Percentiles rank a stretch among this genome's conserved stretches.
Evolutionary conservation across 495 filamentous ascomycete species (phyloP).

Genomic region (Pseudoneurospora amorphoporcata): DNA sequence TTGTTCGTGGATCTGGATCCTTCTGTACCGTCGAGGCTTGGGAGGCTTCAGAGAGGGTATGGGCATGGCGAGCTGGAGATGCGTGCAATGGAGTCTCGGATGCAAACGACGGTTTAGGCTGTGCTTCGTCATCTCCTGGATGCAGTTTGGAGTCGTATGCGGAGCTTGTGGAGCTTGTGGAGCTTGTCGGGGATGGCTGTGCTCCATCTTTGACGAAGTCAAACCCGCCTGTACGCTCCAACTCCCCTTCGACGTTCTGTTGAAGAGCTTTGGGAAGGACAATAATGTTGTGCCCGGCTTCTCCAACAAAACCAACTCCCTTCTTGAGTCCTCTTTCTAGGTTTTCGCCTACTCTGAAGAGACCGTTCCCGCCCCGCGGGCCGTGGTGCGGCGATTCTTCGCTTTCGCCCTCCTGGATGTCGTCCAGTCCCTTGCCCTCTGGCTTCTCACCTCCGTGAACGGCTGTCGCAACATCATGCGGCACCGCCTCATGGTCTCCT

Average conservation of each 20-base stretch:
- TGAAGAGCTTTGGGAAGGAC: constrained; percentile 37
- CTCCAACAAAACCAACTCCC: constrained; percentile 34
- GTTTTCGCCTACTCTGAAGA: constrained; percentile 27
- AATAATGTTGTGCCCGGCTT: constrained; percentile 18
- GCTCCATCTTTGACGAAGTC: constrained; percentile 19
- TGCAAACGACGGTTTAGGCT: constrained; percentile 22
- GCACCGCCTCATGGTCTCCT: constrained; percentile 74
- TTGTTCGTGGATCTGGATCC: constrained; percentile 18
- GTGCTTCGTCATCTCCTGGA: constrained; percentile 11
- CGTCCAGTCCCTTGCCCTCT: constrained; percentile 11
- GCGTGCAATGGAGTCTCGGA: constrained; percentile 18
- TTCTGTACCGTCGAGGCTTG: constrained; percentile 23
- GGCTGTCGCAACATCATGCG: constrained; percentile 60
- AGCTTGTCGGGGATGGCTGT: constrained; percentile 13
- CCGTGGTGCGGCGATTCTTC: constrained; percentile 8
- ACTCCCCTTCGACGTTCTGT: constrained; percentile 47
- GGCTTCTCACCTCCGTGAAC: constrained; percentile 37
- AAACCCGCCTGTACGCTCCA: constrained; percentile 49
- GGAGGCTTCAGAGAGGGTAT: constrained; percentile 23
- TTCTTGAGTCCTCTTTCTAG: constrained; percentile 30
- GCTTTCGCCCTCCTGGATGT: constrained; percentile 22
- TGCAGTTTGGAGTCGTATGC: constrained; percentile 5
- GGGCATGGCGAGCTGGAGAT: constrained; percentile 19
- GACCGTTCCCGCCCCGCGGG: constrained; percentile 15
- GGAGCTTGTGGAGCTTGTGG: constrained; percentile 15